Base-by-base conservation (phyloP, 1,284 basidiomycete species). In the Leccinum fuscescens region DNA sequence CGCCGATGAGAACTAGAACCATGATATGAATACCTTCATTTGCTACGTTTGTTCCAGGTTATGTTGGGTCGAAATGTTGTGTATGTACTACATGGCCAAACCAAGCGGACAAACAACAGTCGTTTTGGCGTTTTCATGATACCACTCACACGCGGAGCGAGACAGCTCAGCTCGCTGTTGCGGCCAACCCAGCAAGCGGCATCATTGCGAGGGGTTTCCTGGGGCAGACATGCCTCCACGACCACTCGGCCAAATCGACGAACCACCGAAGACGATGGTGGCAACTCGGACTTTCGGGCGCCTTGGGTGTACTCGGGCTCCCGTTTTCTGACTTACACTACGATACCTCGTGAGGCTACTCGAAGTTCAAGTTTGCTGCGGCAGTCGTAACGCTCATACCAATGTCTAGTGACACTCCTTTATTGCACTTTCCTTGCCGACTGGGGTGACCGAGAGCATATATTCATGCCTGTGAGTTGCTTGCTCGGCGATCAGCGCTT, bases 361-460 rank as follows among this genome's bases (percentile, higher is more conserved):
- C 31, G 11, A 44, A 44, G 42, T 44, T 42, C 11, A 44, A 44
- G 17, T 44, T 42, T 52, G 14, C 44, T 44, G 14, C 37, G 6
- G 7, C 8, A 52, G 42, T 12, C 17, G 17, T 44, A 27, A 52
- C 9, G 37, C 65, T 57, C 20, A 51, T 60, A 4, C 3, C 15
- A n/a, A 35, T 46, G 24, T 58, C 56, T 61, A 89, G 88, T 76
- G 35, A 74, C 79, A 14, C 66, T 79, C 17, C 31, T 84, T 3
- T 89, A 90, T 63, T 79, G 80, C 7, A 74, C 86, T n/a, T 85
- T 89, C 68, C 74, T 85, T 55, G 81, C 82, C 55, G 86, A 89
- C 69, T 89, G 84, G 71, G 88, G 88, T 4, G 84, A 86, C 27
- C 75, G 78, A 55, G 88, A 89, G 35, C 88, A 89, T 69, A 84